These are phyloP conservation scores for Phytophthora sansomeana DNA, from an alignment of 352 stramenopile species.

Conservation along the genomic window DNA sequence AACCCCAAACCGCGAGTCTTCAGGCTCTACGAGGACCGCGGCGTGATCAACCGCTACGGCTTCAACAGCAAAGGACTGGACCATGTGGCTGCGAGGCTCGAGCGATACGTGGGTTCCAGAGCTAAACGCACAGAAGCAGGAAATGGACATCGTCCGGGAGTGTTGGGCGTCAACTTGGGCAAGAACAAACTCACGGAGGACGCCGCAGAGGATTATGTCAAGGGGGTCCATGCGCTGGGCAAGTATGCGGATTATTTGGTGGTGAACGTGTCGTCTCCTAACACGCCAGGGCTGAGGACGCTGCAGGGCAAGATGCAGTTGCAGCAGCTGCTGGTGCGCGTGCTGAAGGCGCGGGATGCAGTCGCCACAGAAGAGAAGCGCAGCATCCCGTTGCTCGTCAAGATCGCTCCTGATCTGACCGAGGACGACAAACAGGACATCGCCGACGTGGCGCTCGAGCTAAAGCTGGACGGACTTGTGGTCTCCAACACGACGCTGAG, in stretches of 20 bases:
- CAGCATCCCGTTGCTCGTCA: slow-evolving; percentile 94
- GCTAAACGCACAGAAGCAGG: slow-evolving; percentile 30
- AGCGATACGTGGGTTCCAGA: slow-evolving; percentile 59
- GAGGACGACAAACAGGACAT: slow-evolving; percentile 96
- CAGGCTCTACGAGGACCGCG: slow-evolving; percentile 93
- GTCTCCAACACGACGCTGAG: slow-evolving; percentile 98
- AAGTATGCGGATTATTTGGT: slow-evolving; percentile 98
- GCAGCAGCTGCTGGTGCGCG: slow-evolving; percentile 71
- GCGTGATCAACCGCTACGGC: slow-evolving; percentile 98
- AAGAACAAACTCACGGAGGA: slow-evolving; percentile 97
- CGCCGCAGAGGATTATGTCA: slow-evolving; percentile 89
- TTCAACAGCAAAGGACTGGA: slow-evolving; percentile 97
- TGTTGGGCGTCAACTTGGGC: slow-evolving; percentile 97
- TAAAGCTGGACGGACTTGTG: slow-evolving; percentile 95
- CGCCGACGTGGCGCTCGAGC: slow-evolving; percentile 86
- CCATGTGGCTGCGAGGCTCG: slow-evolving; percentile 73
- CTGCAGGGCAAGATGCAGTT: slow-evolving; percentile 88
- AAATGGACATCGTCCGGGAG: slow-evolving; percentile 63
- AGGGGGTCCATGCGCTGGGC: slow-evolving; percentile 91
- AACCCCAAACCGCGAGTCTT: slow-evolving; percentile 98
- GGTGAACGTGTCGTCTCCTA: slow-evolving; percentile 98
- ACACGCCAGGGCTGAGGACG: slow-evolving; percentile 92
- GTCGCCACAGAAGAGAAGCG: slow-evolving; percentile 63
- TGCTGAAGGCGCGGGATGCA: slow-evolving; percentile 73
- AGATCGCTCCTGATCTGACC: slow-evolving; percentile 97